phyloP scores from a whole-genome alignment of 768 basidiomycete genomes.

The Lactarius pseudohatsudake region DNA sequence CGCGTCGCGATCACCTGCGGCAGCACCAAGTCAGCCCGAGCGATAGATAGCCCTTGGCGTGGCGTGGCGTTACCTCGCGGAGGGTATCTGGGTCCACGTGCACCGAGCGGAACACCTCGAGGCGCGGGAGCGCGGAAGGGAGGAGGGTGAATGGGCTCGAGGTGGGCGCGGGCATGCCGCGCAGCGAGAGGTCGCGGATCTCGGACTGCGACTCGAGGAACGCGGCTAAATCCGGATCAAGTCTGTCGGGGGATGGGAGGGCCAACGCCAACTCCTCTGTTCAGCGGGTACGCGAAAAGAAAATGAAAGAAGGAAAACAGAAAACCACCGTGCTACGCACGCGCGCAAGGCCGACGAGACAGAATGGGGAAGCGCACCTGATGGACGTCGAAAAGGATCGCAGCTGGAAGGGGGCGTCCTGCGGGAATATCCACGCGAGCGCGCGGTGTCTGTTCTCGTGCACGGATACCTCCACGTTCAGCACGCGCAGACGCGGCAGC shows the following conservation, averaged over 20 bases:
- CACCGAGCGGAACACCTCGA: conserved; percentile 53
- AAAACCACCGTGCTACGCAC: too few species aligned
- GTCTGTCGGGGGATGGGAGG: neutral
- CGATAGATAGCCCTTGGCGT: too few species aligned
- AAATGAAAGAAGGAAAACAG: too few species aligned
- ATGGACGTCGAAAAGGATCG: conserved; percentile 54
- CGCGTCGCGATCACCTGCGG: conserved; percentile 45
- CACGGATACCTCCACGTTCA: conserved; percentile 48
- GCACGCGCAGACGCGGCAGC: conserved; percentile 41
- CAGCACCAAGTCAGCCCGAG: neutral
- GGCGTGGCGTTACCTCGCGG: conserved; percentile 15
- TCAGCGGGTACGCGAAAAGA: neutral
- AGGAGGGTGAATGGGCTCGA: conserved; percentile 36
- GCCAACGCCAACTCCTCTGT: neutral
- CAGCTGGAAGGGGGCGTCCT: conserved; percentile 45
- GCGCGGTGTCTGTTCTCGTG: conserved; percentile 30
- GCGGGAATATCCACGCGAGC: conserved; percentile 46
- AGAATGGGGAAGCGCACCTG: conserved; percentile 37
- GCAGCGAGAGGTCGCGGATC: conserved; percentile 53
- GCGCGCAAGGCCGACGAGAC: too few species aligned
- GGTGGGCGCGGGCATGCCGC: conserved; percentile 47
- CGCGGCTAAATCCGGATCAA: conserved; percentile 43
- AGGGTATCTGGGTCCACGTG: conserved; percentile 50
- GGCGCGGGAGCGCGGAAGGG: conserved; percentile 45
- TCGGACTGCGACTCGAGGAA: conserved; percentile 53